These are phyloP conservation scores for Debaryomyces coudertii DNA, from an alignment of 1,139 yeast genomes.

Conservation along the genomic window DNA sequence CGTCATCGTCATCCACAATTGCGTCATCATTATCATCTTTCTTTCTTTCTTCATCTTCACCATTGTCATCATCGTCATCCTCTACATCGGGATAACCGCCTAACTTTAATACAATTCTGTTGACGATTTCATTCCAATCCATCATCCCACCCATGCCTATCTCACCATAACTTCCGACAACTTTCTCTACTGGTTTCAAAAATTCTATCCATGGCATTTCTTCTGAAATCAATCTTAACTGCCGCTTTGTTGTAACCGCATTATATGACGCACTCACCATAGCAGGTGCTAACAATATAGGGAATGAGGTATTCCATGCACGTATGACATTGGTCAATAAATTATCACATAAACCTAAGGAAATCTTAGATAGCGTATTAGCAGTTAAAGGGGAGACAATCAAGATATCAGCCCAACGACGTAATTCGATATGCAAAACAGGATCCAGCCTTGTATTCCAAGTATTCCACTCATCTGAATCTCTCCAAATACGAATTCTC, in stretches of 20 bases:
- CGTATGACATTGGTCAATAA: conserved; percentile 83
- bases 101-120: conserved; percentile 74
- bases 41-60: conserved; percentile 40
- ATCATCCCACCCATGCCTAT: conserved; percentile 95
- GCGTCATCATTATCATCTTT: conserved; percentile 34
- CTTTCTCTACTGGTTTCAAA: conserved; percentile 89
- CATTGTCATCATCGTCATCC: conserved; percentile 72
- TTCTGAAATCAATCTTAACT: conserved; percentile 70
- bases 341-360: conserved; percentile 89
- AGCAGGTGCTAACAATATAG: conserved; percentile 87
- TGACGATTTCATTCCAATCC: conserved; percentile 90
- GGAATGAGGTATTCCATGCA: conserved; percentile 91
- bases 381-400: conserved; percentile 90
- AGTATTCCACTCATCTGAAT: conserved; percentile 87
- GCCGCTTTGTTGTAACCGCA: conserved; percentile 84
- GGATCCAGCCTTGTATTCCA: conserved; percentile 90
- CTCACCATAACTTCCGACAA: conserved; percentile 90
- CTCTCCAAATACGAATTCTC: conserved; percentile 78
- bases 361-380: conserved; percentile 85
- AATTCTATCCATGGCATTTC: conserved; percentile 93
- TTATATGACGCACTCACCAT: conserved; percentile 92
- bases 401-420: conserved; percentile 94
- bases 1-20: conserved; percentile 30
- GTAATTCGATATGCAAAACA: conserved; percentile 85
- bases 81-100: conserved; percentile 93